Evolutionary conservation across 768 basidiomycete genomes (phyloP), one percentile per base, ranked within the genome.

Genomic region (Russula abietina): DNA sequence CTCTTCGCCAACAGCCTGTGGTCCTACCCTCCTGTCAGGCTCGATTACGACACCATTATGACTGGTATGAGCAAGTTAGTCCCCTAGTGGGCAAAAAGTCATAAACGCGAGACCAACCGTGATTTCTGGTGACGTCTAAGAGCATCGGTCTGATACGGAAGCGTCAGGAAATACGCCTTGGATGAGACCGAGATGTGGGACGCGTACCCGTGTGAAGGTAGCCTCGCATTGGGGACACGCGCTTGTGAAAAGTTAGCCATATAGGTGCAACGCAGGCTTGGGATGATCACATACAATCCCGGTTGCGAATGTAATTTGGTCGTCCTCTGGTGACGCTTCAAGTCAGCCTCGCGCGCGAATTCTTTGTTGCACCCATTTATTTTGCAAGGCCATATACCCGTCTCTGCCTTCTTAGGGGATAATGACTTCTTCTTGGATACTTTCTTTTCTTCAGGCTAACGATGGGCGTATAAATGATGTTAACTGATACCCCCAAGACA

Each of bases 291-390:
- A 57, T 70, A 89, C 88, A 86, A 89, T 69, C 82, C 83, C 39
- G 89, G 87, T 72, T 86, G 77, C 3, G 86, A 86, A 75, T 91
- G 89, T 53, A 81, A 73, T 72, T 88, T 91, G 26, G 89, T 89
- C 36, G 89, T 91, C 71, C 87, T 78, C 71, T 90, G 89, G 72
- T 91, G 89, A 69, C 89, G 72, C 77, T 89, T 90, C 66, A 91
- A 75, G 77, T 91, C 89, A 17, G 89, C 89, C 73, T 91, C 89
- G 57, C 89, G 81, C 51, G 87, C 88, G 70, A 91, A 91, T 71
- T 88, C 83, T 74, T 90, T 91, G 75, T 83, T 84, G 75, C 89
- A 91, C 33, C 87, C 89, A 70, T 85, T 82, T 71, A 91, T 89
- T 72, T 83, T 84, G 78, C 89, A 91, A 8, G 89, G 87, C 89